Evolutionary conservation across 805 yeast species (phyloP), one percentile per base, ranked within the genome.

Genomic region (Candida insectalens): DNA sequence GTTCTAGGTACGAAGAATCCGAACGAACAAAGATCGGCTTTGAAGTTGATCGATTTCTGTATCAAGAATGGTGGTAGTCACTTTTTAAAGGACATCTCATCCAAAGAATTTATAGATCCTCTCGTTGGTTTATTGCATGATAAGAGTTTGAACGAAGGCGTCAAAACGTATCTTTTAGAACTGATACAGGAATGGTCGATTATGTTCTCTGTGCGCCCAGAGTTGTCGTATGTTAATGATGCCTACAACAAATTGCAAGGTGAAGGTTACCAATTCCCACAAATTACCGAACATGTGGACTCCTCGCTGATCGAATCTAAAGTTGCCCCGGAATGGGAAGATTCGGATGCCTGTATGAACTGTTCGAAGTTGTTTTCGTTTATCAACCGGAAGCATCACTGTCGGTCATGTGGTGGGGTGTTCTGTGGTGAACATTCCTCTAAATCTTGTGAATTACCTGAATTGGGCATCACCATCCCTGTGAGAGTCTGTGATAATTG

Each of bases 271-370:
- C 61, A 65, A 34, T 85, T 88, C 48, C 94, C 95, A 1, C 60
- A 60, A 18, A 58, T 69, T 30, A 47, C 47, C 4, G 53, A 47
- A 9, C 50, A 50, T 19, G 50, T 59, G 16, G 65, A 64, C 32
- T 54, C 65, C 21, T 60, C 60, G 14, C 74, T 88, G 53, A 73
- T 89, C 32, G 96, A 89, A 47, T 73, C 95, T 2, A 81, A 76
- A 40, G 88, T 88, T 4, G 96, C 98, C 2, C 97, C 98, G 0
- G 96, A 87, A 46, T 92, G 98, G 98, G 78, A 83, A 16, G 98
- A 92, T 50, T 81, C 88, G 8, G 95, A 85, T 46, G 84, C 84
- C 3, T 92, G 98, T 57, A 88, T 92, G 96, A 75, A 84, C 36
- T 85, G 96, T 45, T 85, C 94, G 33, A 74, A 67, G 27, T 61